A percentile compares a stretch with the other conserved stretches of the same genome.
These are phyloP conservation scores for Globisporangium lucens DNA, from an alignment of 352 stramenopile species.

Conservation along the genomic window DNA sequence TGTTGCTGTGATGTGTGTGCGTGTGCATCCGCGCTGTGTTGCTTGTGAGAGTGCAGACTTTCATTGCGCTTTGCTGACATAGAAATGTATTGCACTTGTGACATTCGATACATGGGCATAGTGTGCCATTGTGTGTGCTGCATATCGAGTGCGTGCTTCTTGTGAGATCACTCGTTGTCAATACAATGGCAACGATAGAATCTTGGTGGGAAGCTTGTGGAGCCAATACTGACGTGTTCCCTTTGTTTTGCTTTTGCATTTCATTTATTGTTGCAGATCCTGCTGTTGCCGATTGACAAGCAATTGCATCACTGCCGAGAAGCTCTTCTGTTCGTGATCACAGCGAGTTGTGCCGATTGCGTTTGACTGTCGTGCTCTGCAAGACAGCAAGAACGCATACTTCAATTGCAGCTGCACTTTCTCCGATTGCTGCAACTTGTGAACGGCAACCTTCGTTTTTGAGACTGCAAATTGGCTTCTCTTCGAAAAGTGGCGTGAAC, in stretches of 20 bases:
- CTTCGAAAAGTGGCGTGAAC: constrained; percentile 3
- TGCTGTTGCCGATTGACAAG: constrained; percentile 5
- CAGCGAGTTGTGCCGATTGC: background rate
- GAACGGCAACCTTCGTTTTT: constrained; percentile 3
- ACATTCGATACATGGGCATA: background rate
- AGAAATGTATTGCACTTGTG: background rate
- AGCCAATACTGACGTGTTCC: constrained; percentile 1
- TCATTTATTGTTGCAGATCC: constrained; percentile 2
- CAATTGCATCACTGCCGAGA: background rate
- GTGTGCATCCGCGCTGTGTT: background rate
- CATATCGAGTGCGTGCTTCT: background rate
- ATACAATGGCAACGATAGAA: background rate
- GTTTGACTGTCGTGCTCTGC: background rate
- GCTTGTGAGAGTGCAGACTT: too few species aligned
- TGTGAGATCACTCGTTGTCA: too few species aligned
- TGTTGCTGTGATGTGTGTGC: background rate
- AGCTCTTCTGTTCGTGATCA: background rate
- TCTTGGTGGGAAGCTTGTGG: too few species aligned
- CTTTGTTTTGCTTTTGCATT: constrained; percentile 1
- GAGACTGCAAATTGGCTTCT: constrained; percentile 7
- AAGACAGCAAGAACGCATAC: background rate
- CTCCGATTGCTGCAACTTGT: constrained; percentile 1
- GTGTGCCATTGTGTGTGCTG: background rate
- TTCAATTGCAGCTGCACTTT: background rate
- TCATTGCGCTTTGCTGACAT: background rate